Evolutionary conservation across 441 rosid genomes (phyloP), one percentile per base, ranked within the genome.

Genomic region (Mallotus japonicus): DNA sequence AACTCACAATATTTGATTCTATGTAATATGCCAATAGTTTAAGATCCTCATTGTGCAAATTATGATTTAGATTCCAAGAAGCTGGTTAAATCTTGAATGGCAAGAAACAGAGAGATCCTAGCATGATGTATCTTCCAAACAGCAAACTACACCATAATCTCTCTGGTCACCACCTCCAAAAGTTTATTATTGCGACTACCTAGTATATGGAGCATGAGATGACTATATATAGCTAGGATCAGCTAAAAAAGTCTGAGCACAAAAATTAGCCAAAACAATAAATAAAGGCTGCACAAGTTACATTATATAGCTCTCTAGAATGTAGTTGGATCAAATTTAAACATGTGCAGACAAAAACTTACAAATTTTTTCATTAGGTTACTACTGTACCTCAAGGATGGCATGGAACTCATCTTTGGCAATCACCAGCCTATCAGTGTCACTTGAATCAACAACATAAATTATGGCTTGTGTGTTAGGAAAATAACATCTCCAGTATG

Each of bases 401-500:
- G 97, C 92, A 83, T 93, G 98, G 78, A 93, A 93, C 80, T 93
- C 98, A 19, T 92, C 97, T 83, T 88, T 93, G 8, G 98, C 97
- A 64, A 90, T 90, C 47, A 82, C 89, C 64, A 93, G 83, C 80
- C 98, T 81, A 72, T 93, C 97, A 14, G 93, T 93, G 76, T 93
- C 98, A 75, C 98, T 91, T 37, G 97, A 93, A 84, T 93, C 98
- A 76, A 92, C 89, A 56, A 93, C 98, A 78, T 93, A 93, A 57
- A 93, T 90, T 58, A 93, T 90, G 73, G 98, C 98, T 77, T 93
- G 97, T 49, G 98, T 92, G 81, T 93, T 93, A 22, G 97, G 98
- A 71, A 93, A 93, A 82, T 93, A 93, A 78, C 97, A 93, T 85
- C 98, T 86, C 98, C 98, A 93, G 77, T 93, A 93, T 65, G 98